Percentiles rank a stretch among this genome's conserved stretches.
Evolutionary conservation across 2,329 filamentous ascomycete species (phyloP).

Genomic region (Fusarium armeniacum): DNA sequence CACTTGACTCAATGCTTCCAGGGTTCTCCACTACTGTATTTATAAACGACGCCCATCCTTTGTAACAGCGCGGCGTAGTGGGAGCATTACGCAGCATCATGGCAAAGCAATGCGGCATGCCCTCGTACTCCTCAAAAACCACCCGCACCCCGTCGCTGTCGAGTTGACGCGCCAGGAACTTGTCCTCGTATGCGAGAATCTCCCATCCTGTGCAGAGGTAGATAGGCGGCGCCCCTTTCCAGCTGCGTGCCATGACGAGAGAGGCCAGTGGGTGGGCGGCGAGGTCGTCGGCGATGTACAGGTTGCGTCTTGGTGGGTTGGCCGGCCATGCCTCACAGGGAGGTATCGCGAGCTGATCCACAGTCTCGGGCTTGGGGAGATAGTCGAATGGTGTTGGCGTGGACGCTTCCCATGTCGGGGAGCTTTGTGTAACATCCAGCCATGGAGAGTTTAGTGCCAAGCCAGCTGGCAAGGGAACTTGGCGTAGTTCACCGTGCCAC

Average conservation of each 20-base stretch:
- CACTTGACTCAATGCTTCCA: constrained; percentile 56
- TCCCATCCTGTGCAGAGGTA: constrained; percentile 80
- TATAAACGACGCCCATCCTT: constrained; percentile 70
- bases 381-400: constrained; percentile 55
- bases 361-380: constrained; percentile 64
- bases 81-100: constrained; percentile 65
- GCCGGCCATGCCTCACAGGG: constrained; percentile 71
- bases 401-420: constrained; percentile 50
- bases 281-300: constrained; percentile 69
- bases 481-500: constrained; percentile 72
- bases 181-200: constrained; percentile 76
- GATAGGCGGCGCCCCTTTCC: constrained; percentile 74
- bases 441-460: constrained; percentile 75
- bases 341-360: constrained; percentile 50
- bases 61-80: constrained; percentile 65
- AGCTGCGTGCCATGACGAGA: constrained; percentile 69
- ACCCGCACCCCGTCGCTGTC: constrained; percentile 70
- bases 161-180: constrained; percentile 70
- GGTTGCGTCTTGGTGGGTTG: constrained; percentile 64
- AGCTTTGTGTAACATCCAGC: constrained; percentile 76
- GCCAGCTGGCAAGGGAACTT: constrained; percentile 76
- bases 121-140: constrained; percentile 79
- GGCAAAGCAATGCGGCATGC: constrained; percentile 84
- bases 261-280: constrained; percentile 77
- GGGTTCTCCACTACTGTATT: constrained; percentile 56